Evolutionary conservation across 2,329 filamentous ascomycete genomes (phyloP), one percentile per base, ranked within the genome.

Genomic region (Thyridium curvatum): DNA sequence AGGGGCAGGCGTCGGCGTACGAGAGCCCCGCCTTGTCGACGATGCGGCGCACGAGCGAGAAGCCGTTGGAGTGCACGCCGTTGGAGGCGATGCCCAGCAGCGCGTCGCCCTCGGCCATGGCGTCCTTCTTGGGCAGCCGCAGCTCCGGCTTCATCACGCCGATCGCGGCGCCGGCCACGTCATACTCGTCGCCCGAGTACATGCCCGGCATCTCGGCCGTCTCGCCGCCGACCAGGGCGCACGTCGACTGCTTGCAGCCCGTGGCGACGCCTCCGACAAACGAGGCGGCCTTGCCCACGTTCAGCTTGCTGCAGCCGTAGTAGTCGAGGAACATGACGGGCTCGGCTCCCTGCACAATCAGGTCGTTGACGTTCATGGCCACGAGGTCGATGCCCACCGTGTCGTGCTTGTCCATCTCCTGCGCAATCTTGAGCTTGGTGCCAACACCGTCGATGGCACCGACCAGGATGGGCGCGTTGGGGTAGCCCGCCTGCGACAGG

Each of bases 121-220:
- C 72, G 9, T 77, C 71, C 46, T 77, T 84, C 49, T 83, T 77
- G 1, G 93, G 93, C 30, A 98, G 77, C 40, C 91, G 77, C 36
- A 75, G 71, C 5, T 74, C 76, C 28, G 75, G 65, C 29, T 74
- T 69, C 56, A 97, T 85, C 32, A 89, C 87, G 41, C 93, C 93
- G 34, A 94, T 82, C 14, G 91, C 91, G 30, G 85, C 86, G 45
- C 93, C 93, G 16, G 88, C 90, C 8, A 90, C 89, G 53, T 98
- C 93, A 60, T 97, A 98, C 56, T 94, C 87, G 36, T 88, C 86
- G 38, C 77, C 80, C 46, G 82, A 73, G 67, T 95, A 96, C 71
- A 97, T 87, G 39, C 90, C 90, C 0, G 91, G 91, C 93, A 98
- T 97, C 66, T 98, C 93, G 7, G 93, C 93, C 1, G 93, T 98